Base-by-base conservation (phyloP, 257 asterid genomes). In the Petrea volubilis region DNA sequence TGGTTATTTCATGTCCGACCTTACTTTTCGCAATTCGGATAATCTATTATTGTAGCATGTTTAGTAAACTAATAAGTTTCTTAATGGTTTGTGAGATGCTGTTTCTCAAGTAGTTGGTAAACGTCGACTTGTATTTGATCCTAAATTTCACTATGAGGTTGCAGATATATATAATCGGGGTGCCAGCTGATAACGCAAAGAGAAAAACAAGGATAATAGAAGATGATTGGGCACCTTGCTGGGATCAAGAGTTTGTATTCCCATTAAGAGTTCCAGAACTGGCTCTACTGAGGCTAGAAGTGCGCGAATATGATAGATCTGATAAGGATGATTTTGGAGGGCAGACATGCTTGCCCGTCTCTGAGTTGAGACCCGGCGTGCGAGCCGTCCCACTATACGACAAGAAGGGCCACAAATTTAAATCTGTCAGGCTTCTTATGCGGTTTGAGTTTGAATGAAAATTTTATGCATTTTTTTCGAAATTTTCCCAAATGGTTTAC, bases 291-390 rank as follows among this genome's bases (percentile, higher is more conserved):
- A 77, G 94, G 52, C 88, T 95, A 51, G 97, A 84, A 72, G 95
- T 95, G 20, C 87, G 92, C 1, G 99, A 95, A 47, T 82, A 95
- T 47, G 96, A 95, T 68, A 81, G 84, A 66, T 90, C 98, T 0
- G 98, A 95, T 61, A 95, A 92, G 82, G 97, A 95, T 81, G 98
- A 92, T 68, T 95, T 95, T 60, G 99, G 98, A 5, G 98, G 99
- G 43, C 99, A 95, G 70, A 87, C 99, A 24, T 92, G 99, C 69
- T 72, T 95, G 80, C 98, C 95, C 0, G 83, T 95, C 15, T 87
- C 96, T 0, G 98, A 92, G 75, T 77, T 95, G 79, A 88, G 87
- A 84, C 85, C 87, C 0, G 99, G 99, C 70, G 83, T 95, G 34
- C 81, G 99, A 13, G 85, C 98, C 1, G 90, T 92, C 41, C 96